Evolutionary conservation across 2,329 filamentous ascomycete genomes (phyloP).

Genomic region (Pseudogymnoascus sp.): DNA sequence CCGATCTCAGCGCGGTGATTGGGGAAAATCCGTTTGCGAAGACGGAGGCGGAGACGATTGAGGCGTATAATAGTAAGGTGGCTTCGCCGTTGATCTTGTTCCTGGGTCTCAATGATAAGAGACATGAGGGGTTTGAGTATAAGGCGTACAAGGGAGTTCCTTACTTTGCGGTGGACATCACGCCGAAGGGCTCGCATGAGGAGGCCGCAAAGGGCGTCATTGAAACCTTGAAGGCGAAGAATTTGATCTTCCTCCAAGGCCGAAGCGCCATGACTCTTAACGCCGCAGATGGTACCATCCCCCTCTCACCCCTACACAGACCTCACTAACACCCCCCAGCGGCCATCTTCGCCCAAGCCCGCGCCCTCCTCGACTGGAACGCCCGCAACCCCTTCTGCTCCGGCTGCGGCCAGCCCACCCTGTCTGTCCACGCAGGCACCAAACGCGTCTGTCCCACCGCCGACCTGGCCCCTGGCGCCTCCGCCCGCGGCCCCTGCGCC

Average conservation of each 20-base stretch:
- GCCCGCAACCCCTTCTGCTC: conserved; percentile 85
- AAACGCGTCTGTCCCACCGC: conserved; percentile 73
- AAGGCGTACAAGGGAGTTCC: conserved; percentile 72
- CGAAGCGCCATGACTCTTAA: conserved; percentile 47
- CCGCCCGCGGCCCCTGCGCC: conserved; percentile 63
- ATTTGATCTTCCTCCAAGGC: conserved; percentile 60
- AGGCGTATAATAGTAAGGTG: conserved; percentile 65
- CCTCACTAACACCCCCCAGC: conserved; percentile 43
- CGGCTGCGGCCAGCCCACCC: conserved; percentile 75
- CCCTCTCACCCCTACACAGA: background rate
- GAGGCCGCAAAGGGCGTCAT: conserved; percentile 58
- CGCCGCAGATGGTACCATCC: conserved; percentile 42
- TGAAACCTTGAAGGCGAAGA: conserved; percentile 52
- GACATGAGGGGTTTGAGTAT: conserved; percentile 42
- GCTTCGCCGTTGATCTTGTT: conserved; percentile 66
- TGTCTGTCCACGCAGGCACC: conserved; percentile 72
- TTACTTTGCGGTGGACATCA: conserved; percentile 86
- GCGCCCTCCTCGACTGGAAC: conserved; percentile 92
- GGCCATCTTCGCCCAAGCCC: conserved; percentile 83
- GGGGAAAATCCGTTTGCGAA: conserved; percentile 64
- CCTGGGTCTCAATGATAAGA: conserved; percentile 69
- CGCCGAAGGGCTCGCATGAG: conserved; percentile 59
- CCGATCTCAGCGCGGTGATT: conserved; percentile 65
- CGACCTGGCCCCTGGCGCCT: conserved; percentile 46
- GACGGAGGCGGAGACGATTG: conserved; percentile 66